Evolutionary conservation across 2,329 filamentous ascomycete genomes (phyloP), one percentile per base, ranked within the genome.

Genomic region (Penicillium expansum): DNA sequence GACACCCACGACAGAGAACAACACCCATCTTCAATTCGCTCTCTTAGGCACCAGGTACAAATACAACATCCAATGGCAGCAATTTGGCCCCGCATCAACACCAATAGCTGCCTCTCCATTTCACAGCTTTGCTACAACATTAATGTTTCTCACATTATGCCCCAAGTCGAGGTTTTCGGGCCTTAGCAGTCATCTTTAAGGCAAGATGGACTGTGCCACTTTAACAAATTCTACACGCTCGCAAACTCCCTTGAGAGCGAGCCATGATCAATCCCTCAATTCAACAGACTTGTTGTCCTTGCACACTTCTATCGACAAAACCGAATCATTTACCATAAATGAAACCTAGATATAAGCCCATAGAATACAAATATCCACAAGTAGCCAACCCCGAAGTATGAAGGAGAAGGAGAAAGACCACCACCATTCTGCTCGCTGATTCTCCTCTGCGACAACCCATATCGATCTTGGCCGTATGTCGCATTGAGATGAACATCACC

Each of bases 381-480:
- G 22, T 41, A 56, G 13, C 41, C 1, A 42, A 42, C 14, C 22
- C 16, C 10, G 13, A 38, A 33, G 16, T 35, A 29, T 22, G 29
- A 18, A 27, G 53, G 20, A 35, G 32, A 18, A 52, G n/a, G 41
- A 27, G 37, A 39, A 20, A 18, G 9, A 8, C 39, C 18, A 27
- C 44, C 18, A 27, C 14, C 41, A 27, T 22, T 18, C 24, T 56
- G 53, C 16, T 20, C 41, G 13, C 20, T 52, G 18, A 13, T 11
- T 10, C 35, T 30, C 16, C 38, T 24, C n/a, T 45, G 20, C 18
- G 13, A 20, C 6, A 35, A 11, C 16, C 18, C 48, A 67, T 88
- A 88, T 29, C 60, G 57, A 67, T 88, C 85, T 4, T 67, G 61
- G 1, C 85, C 84, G 59, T 82, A 88, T 0, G 85, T 88, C 2